These are phyloP conservation scores for Russula compacta DNA, from an alignment of 768 basidiomycete genomes.

Conservation along the genomic window DNA sequence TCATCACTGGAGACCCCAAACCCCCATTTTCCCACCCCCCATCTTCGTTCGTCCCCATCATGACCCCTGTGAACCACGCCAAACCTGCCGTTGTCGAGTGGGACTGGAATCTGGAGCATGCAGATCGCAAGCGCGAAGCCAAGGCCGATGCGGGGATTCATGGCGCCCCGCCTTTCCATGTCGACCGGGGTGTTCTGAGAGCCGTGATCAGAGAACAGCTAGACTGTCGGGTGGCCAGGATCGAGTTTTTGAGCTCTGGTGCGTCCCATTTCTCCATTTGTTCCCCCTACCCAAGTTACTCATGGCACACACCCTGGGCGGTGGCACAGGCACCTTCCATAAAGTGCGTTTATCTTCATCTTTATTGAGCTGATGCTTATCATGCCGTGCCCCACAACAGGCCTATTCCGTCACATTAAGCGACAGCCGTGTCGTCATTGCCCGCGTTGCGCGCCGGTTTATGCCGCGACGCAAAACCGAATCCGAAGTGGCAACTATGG, in stretches of 20 bases:
- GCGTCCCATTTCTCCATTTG: constrained; percentile 23
- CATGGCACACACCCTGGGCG: constrained; percentile 3
- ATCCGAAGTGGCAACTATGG: constrained; percentile 80
- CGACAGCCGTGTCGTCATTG: constrained; percentile 55
- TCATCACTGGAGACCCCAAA: constrained; percentile 6
- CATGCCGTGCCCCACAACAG: constrained; percentile 32
- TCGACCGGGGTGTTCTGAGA: constrained; percentile 65
- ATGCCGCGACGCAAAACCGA: constrained; percentile 83
- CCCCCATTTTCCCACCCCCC: not conserved
- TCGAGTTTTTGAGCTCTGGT: constrained; percentile 70
- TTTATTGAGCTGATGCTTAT: constrained; percentile 9
- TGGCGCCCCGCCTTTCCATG: constrained; percentile 56
- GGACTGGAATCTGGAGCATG: constrained; percentile 66
- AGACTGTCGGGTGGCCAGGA: constrained; percentile 54
- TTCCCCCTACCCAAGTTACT: constrained; percentile 15
- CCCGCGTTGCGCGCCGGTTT: constrained; percentile 74
- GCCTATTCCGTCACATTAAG: constrained; percentile 68
- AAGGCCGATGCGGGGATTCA: constrained; percentile 55
- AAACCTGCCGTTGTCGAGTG: constrained; percentile 37
- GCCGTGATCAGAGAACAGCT: constrained; percentile 71
- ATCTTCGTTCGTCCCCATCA: not conserved
- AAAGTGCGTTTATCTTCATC: constrained; percentile 39
- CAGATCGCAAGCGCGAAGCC: constrained; percentile 56
- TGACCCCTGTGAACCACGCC: not conserved
- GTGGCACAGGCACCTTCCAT: constrained; percentile 65